Percentiles rank a stretch among this genome's conserved stretches.
Conservation (phyloP, 345 rosid genomes). For the Carallia brachiata region DNA sequence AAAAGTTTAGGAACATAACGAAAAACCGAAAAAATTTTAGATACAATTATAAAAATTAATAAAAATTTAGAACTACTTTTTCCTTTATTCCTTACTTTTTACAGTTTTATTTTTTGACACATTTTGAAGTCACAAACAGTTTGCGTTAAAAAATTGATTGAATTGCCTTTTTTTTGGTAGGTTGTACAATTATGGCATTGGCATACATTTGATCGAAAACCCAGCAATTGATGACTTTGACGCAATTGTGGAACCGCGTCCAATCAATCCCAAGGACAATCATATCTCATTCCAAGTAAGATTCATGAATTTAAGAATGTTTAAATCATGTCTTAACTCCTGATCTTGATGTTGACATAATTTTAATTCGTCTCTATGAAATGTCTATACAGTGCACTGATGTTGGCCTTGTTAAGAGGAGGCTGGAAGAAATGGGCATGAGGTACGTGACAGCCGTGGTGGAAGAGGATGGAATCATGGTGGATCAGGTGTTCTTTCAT, state of each 20-base stretch:
- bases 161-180: constrained; percentile 15
- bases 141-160: neutral
- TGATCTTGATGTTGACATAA: no score
- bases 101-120: no score
- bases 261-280: constrained; percentile 58
- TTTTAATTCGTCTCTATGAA: no score
- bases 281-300: constrained; percentile 58
- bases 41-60: no score
- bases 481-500: constrained; percentile 59
- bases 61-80: no score
- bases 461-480: constrained; percentile 46
- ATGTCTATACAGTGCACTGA: constrained; percentile 38
- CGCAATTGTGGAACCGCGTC: constrained; percentile 31
- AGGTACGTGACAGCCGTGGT: constrained; percentile 46
- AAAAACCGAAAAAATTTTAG: no score
- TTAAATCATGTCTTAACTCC: neutral
- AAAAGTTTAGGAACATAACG: no score
- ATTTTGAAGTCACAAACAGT: no score
- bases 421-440: constrained; percentile 48
- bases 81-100: no score
- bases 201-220: constrained; percentile 59
- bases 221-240: constrained; percentile 45
- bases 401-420: constrained; percentile 45
- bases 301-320: neutral
- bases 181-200: constrained; percentile 58